These are phyloP conservation scores for Scorias spongiosa DNA, from an alignment of 2,329 filamentous ascomycete genomes.

Conservation along the genomic window DNA sequence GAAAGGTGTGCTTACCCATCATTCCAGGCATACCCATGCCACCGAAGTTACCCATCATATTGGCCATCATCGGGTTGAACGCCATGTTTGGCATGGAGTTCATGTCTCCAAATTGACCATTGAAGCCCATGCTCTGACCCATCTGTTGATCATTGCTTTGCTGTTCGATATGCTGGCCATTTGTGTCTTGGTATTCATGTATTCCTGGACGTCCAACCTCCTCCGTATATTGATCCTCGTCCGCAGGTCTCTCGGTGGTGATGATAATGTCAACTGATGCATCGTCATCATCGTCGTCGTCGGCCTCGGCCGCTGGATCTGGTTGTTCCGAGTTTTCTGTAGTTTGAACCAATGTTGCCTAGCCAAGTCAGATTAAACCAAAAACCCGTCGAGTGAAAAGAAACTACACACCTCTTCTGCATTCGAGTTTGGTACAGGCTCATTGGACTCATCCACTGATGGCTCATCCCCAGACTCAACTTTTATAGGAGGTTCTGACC, in stretches of 20 bases:
- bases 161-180: conserved; percentile 5
- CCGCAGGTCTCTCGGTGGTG: conserved; percentile 16
- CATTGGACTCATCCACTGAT: neutral
- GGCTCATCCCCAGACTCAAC: neutral
- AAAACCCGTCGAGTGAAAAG: neutral
- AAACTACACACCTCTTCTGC: neutral
- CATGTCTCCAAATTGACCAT: conserved; percentile 11
- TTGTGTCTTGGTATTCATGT: conserved; percentile 7
- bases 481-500: neutral
- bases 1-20: conserved; percentile 57
- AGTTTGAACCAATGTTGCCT: conserved; percentile 5
- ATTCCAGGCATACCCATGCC: conserved; percentile 41
- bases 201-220: neutral
- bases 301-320: conserved; percentile 10
- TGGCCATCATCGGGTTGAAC: conserved; percentile 59
- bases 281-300: conserved; percentile 13
- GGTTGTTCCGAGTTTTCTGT: conserved; percentile 10
- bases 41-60: conserved; percentile 27
- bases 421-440: neutral
- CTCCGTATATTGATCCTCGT: neutral
- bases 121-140: conserved; percentile 8
- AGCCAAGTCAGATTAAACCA: neutral
- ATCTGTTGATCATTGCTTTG: conserved; percentile 5
- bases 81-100: conserved; percentile 30
- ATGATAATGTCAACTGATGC: conserved; percentile 12